Percentiles rank a stretch among this genome's conserved stretches.
Evolutionary conservation across 257 asterid genomes (phyloP).

Genomic region (Solanum stenotomum): DNA sequence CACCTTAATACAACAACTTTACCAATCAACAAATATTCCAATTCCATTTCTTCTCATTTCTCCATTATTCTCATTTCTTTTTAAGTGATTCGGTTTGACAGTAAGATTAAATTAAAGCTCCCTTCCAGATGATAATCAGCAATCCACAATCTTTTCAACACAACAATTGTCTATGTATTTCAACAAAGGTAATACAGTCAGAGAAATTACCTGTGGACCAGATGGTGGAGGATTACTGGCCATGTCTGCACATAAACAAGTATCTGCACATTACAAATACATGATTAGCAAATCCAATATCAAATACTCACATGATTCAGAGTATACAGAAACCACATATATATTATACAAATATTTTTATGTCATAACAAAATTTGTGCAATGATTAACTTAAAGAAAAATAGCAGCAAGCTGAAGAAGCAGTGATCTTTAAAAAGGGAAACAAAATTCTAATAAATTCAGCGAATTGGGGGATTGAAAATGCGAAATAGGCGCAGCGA

Average conservation of each 20-base stretch:
- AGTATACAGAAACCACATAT: not conserved
- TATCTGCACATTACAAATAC: slow-evolving; percentile 9
- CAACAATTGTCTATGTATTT: not conserved
- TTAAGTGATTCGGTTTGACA: not conserved
- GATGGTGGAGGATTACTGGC: slow-evolving; percentile 73
- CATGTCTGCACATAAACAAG: slow-evolving; percentile 31
- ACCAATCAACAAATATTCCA: not conserved
- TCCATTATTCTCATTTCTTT: not conserved
- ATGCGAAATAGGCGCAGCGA: not conserved
- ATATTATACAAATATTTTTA: not conserved
- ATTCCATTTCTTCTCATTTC: not conserved
- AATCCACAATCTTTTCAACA: not conserved
- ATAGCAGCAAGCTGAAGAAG: not conserved
- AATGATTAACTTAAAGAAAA: not conserved
- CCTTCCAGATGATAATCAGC: not conserved
- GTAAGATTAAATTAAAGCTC: not conserved
- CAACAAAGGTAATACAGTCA: not conserved
- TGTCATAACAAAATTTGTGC: not conserved
- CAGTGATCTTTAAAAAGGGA: not conserved
- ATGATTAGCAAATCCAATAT: not conserved
- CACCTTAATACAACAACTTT: not conserved
- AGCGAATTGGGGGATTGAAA: not conserved
- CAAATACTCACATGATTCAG: not conserved
- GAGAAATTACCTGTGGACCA: slow-evolving; percentile 56
- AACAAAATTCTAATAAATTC: not conserved